Evolutionary conservation across 2,329 filamentous ascomycete species (phyloP), one percentile per base, ranked within the genome.

Genomic region (Calonectria pteridis): DNA sequence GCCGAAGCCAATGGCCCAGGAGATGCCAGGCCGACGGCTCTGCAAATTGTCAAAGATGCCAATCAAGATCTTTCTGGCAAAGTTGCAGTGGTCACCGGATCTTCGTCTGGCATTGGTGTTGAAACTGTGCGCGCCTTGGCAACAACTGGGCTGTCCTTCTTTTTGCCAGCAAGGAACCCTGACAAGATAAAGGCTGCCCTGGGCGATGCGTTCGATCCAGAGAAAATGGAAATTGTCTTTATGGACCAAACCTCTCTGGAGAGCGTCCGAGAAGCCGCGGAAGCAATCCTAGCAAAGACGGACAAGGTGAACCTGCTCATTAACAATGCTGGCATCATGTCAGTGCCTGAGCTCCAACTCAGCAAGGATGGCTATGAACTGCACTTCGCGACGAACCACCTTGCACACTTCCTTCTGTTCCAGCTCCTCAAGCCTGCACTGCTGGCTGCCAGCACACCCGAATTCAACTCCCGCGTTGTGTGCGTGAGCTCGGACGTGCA

Each of bases 111-210:
- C 13, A 62, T 62, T 5, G 55, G 55, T 10, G 55, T 62, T 28
- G 55, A 62, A 62, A 62, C 55, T 1, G 55, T 62, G 26, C 55
- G 55, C 7, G 55, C 55, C n/a, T 20, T 62, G 35, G 55, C 55
- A 20, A 62, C 55, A 20, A 62, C 55, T 2, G 35, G 55, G 16
- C 10, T 62, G 0, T 83, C 74, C 4, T 68, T 87, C 14, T 84
- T 82, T 67, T 72, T 85, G 2, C 82, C 83, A 1, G 85, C 81
- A 0, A 78, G 86, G 2, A 78, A 85, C 66, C 53, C 84, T 2
- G 73, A 76, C 16, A 85, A 84, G 67, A 83, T 81, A 10, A 78
- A 82, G 71, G 67, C 73, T 20, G 81, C 81, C 18, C 76, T 82
- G 23, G 77, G 64, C n/a, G 76, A 26, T 63, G 73, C 77, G 10